Evolutionary conservation across 2,329 filamentous ascomycete genomes (phyloP).

Genomic region (Fulvia fulva): DNA sequence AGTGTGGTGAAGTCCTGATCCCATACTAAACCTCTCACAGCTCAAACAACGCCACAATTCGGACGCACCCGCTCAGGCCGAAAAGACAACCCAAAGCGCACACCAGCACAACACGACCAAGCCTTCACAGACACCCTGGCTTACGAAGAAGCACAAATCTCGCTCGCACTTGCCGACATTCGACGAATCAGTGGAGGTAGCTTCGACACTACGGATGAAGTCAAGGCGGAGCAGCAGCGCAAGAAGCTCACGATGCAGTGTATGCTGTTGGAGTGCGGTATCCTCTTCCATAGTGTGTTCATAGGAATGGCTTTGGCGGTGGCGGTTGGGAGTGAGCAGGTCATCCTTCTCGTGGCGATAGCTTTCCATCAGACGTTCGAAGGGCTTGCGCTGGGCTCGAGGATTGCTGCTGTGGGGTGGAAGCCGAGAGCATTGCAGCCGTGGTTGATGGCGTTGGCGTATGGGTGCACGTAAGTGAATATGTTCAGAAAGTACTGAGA

Average conservation of each 20-base stretch:
- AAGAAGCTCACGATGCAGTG: slow-evolving; percentile 66
- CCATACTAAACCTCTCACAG: slow-evolving; percentile 56
- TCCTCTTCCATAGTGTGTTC: slow-evolving; percentile 71
- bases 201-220: slow-evolving; percentile 11
- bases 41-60: slow-evolving; percentile 76
- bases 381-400: slow-evolving; percentile 63
- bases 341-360: slow-evolving; percentile 62
- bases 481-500: background rate
- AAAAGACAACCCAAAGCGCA: slow-evolving; percentile 3
- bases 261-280: slow-evolving; percentile 67
- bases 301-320: slow-evolving; percentile 67
- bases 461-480: slow-evolving; percentile 45
- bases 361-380: slow-evolving; percentile 65
- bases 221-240: slow-evolving; percentile 37
- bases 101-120: background rate
- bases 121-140: background rate
- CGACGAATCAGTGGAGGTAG: slow-evolving; percentile 11
- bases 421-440: slow-evolving; percentile 61
- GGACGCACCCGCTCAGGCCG: slow-evolving; percentile 17
- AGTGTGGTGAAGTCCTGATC: no score
- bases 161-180: background rate
- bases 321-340: slow-evolving; percentile 58
- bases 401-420: slow-evolving; percentile 57
- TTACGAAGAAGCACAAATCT: background rate
- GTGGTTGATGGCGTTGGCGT: slow-evolving; percentile 61